These are phyloP conservation scores for Margaritispora aquatica DNA, from an alignment of 495 filamentous ascomycete genomes.

Conservation along the genomic window DNA sequence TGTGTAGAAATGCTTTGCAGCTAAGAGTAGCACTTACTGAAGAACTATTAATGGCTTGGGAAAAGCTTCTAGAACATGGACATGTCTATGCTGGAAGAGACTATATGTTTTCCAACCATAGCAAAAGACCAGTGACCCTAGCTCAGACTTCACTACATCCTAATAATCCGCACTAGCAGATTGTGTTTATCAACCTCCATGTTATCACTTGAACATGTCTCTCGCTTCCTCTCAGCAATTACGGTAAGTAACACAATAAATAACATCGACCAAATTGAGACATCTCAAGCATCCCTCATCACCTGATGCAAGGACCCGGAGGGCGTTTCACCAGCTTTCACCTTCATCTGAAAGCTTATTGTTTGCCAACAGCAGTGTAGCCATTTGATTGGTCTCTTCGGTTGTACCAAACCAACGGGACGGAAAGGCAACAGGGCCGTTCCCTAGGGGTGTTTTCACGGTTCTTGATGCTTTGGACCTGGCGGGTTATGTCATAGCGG, in stretches of 20 bases:
- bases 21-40: too few species aligned
- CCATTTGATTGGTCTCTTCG: background rate
- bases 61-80: too few species aligned
- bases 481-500: too few species aligned
- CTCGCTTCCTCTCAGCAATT: background rate
- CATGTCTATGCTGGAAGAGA: too few species aligned
- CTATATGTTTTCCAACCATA: too few species aligned
- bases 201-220: background rate
- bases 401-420: background rate
- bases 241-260: background rate
- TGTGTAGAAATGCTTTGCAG: too few species aligned
- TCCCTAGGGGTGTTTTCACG: too few species aligned
- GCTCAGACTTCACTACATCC: too few species aligned
- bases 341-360: conserved; percentile 4
- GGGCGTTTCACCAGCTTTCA: background rate
- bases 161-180: too few species aligned
- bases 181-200: background rate
- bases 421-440: too few species aligned
- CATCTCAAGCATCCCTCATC: background rate
- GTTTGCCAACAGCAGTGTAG: background rate
- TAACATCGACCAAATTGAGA: background rate
- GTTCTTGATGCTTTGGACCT: background rate
- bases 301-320: conserved; percentile 5
- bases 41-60: too few species aligned
- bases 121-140: too few species aligned